Evolutionary conservation across 805 yeast species (phyloP), one percentile per base, ranked within the genome.

Genomic region (Nakazawaea holstii): DNA sequence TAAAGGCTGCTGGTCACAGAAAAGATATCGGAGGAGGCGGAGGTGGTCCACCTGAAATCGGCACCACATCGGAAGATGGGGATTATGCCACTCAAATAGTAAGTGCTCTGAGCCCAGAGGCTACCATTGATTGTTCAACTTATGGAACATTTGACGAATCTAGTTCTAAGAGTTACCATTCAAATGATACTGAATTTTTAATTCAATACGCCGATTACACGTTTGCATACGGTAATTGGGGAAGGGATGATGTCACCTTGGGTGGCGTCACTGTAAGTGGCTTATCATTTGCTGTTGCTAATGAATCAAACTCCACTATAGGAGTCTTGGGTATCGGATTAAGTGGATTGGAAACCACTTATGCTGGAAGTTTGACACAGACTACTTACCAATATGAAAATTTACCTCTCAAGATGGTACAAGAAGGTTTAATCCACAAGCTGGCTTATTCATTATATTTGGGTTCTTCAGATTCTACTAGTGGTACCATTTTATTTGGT

Each of bases 261-360:
- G 79, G 81, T 40, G 77, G 70, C 42, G 62, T 72, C 11, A 62
- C 70, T 2, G 67, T 87, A 10, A 51, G 68, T 0, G 66, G 70
- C 48, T 65, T 85, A 29, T 78, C 88, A 5, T 75, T 90, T 61
- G 97, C 95, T 1, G 79, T 89, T 24, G 95, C 87, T 2, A 79
- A 79, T 58, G 61, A 64, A 32, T 77, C 88, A 1, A 78, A 80
- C 51, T 80, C 91, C 3, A 62, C 79, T 8, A 66, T 74, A 49
- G 92, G 95, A 48, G 92, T 87, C 26, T 64, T 87, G 37, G 90
- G 91, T 27, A 78, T 87, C 52, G 92, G 94, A 9, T 69, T 85
- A 43, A 66, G 77, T 5, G 85, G 80, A 11, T 70, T 86, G 46
- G 96, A 90, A 62, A 70, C 78, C 3, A 84, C 92, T 1, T 68